Percentiles rank a stretch among this genome's conserved stretches.
phyloP scores from a whole-genome alignment of 768 basidiomycete species.

The Tylopilus balloui region DNA sequence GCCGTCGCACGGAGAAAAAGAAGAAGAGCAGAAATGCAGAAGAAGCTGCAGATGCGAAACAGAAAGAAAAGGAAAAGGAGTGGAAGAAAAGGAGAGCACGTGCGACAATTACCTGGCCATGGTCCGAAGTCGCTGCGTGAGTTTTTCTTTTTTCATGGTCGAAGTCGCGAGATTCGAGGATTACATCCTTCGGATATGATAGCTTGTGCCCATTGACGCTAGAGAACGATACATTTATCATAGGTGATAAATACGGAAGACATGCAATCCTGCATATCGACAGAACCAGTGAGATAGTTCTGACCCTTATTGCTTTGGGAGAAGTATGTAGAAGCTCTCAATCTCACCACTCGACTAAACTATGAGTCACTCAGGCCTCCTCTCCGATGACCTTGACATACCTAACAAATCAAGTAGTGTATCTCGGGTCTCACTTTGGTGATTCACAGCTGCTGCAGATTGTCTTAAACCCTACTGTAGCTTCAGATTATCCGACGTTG shows the following conservation, averaged over 20 bases:
- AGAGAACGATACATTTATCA: conserved; percentile 45
- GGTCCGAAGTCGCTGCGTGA: conserved; percentile 68
- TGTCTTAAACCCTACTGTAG: conserved; percentile 39
- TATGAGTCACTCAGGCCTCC: conserved; percentile 47
- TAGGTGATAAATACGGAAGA: conserved; percentile 70
- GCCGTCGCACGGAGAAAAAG: conserved; percentile 47
- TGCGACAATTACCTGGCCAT: conserved; percentile 67
- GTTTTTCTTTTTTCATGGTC: conserved; percentile 19
- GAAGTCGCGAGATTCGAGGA: not conserved
- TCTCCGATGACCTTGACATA: conserved; percentile 69
- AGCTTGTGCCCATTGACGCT: conserved; percentile 53
- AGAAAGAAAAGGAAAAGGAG: conserved; percentile 56
- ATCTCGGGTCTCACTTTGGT: conserved; percentile 77
- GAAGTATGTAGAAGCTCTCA: conserved; percentile 43
- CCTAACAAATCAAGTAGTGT: conserved; percentile 64
- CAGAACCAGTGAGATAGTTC: conserved; percentile 31
- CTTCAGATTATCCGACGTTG: conserved; percentile 41
- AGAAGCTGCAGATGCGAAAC: conserved; percentile 43
- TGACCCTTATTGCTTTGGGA: conserved; percentile 64
- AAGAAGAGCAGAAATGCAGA: conserved; percentile 43
- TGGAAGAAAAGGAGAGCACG: conserved; percentile 50
- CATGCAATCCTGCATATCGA: conserved; percentile 61
- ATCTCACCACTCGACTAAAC: conserved; percentile 6
- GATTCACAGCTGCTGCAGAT: conserved; percentile 76
- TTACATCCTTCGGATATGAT: conserved; percentile 1